These are phyloP conservation scores for Pyrenophora seminiperda DNA, from an alignment of 2,329 filamentous ascomycete species.

Conservation along the genomic window DNA sequence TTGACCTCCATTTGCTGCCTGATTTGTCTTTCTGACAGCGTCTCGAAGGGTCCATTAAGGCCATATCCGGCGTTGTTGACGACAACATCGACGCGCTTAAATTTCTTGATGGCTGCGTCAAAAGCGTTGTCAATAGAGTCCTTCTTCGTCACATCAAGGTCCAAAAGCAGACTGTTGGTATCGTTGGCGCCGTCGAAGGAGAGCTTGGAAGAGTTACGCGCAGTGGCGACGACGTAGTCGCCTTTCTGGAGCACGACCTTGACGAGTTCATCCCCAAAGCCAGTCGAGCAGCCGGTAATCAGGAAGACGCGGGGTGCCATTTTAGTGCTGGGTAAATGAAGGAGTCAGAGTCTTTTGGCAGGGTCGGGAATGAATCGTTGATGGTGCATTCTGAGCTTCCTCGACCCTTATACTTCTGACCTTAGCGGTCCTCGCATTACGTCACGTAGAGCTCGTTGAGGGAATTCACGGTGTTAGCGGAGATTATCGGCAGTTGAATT, in stretches of 20 bases:
- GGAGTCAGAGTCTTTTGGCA: too few relatives aligned
- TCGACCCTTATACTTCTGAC: too few relatives aligned
- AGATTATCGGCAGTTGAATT: background rate
- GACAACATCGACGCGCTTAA: constrained; percentile 63
- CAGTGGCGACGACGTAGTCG: constrained; percentile 54
- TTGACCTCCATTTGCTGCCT: constrained; percentile 64
- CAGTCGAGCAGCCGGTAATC: constrained; percentile 55
- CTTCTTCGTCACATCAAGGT: constrained; percentile 60
- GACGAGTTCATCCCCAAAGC: constrained; percentile 53
- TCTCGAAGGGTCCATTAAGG: constrained; percentile 60
- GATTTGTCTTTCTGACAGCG: constrained; percentile 55
- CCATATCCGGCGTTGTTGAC: constrained; percentile 67
- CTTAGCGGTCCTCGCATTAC: too few relatives aligned
- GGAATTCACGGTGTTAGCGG: constrained; percentile 1
- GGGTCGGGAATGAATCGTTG: background rate
- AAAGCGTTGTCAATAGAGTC: constrained; percentile 55
- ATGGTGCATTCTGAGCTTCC: background rate
- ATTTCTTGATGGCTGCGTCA: constrained; percentile 53
- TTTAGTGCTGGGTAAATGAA: background rate
- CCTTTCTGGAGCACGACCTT: constrained; percentile 51
- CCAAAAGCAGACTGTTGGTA: constrained; percentile 56
- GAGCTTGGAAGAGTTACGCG: constrained; percentile 53
- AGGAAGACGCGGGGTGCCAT: constrained; percentile 55
- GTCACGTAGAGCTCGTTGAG: background rate
- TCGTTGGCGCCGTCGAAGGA: constrained; percentile 49